These are phyloP conservation scores for Scortechinia acanthostroma DNA, from an alignment of 2,329 filamentous ascomycete genomes.

Conservation along the genomic window DNA sequence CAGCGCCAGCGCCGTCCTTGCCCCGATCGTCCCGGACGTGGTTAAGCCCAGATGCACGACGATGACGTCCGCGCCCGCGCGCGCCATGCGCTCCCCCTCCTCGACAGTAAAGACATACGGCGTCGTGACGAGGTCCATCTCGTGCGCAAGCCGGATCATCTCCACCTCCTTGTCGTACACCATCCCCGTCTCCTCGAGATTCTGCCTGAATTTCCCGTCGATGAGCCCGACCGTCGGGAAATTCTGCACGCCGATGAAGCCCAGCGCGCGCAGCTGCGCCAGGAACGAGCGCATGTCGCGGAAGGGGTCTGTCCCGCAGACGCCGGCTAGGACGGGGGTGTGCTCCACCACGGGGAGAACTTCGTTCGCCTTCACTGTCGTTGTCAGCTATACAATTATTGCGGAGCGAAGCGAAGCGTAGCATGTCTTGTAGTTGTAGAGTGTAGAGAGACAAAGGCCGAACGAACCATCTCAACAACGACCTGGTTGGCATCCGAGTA, in stretches of 20 bases:
- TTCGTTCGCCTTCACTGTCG: conserved; percentile 44
- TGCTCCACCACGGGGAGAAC: conserved; percentile 57
- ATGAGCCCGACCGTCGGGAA: conserved; percentile 69
- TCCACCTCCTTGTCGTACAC: conserved; percentile 60
- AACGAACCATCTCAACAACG: conserved; percentile 1
- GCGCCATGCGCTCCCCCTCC: conserved; percentile 53
- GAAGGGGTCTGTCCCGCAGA: conserved; percentile 68
- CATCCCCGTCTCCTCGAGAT: conserved; percentile 69
- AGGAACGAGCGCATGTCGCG: conserved; percentile 54
- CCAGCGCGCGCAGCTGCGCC: conserved; percentile 47
- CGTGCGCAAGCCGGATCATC: conserved; percentile 51
- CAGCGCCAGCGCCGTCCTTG: conserved; percentile 48
- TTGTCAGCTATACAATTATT: conserved; percentile 7
- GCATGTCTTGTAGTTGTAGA: no score
- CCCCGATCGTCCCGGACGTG: conserved; percentile 57
- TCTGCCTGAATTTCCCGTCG: conserved; percentile 59
- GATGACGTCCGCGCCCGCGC: conserved; percentile 58
- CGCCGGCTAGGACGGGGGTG: conserved; percentile 63
- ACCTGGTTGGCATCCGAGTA: conserved; percentile 1
- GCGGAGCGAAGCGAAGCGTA: not conserved
- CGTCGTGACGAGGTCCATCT: conserved; percentile 56
- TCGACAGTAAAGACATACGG: conserved; percentile 63
- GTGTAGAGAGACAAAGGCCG: no score
- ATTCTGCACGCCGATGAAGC: conserved; percentile 67
- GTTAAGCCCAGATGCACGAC: conserved; percentile 67